Evolutionary conservation across 2,329 filamentous ascomycete genomes (phyloP), one percentile per base, ranked within the genome.

Genomic region (Macrophomina pseudophaseolina): DNA sequence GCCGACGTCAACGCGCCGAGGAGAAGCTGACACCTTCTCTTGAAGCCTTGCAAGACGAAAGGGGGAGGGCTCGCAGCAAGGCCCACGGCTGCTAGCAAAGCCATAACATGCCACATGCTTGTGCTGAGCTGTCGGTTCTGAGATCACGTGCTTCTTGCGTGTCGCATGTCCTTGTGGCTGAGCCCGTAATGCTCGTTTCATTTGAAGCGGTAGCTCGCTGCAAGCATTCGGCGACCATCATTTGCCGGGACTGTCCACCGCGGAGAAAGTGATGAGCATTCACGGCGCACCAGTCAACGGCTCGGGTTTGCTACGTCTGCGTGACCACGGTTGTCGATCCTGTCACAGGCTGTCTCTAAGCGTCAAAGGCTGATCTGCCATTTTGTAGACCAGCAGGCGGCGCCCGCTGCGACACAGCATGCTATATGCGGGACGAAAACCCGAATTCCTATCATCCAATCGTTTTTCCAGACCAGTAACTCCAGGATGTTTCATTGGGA

Each of bases 111-210:
- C 35, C 30, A 35, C 53, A 28, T 44, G 35, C 35, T 32, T 7
- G 30, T 48, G 42, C 28, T 62, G 58, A 18, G 44, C 44, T 62
- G 44, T 62, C 58, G 30, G 44, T n/a, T 8, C 58, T 44, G n/a
- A 23, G 8, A 38, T 16, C n/a, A 44, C 30, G 40, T 48, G 40
- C 23, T 7, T 30, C n/a, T 11, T 52, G 51, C 28, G 32, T 53
- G 28, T 9, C 35, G 51, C 42, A 48, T 38, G 30, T 30, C 58
- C 58, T 42, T 62, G 58, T 62, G 58, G 58, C 58, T 49, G 28
- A 30, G 44, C 30, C 44, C 9, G 14, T 28, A 23, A 49, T 60
- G 56, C 56, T 49, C 56, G 58, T 62, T 62, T 62, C 58, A 62
- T 62, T 62, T n/a, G 30, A 62, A 49, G 58, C 56, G 40, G 56